These are phyloP conservation scores for Corchorus olitorius DNA, from an alignment of 345 rosid genomes.

Conservation along the genomic window DNA sequence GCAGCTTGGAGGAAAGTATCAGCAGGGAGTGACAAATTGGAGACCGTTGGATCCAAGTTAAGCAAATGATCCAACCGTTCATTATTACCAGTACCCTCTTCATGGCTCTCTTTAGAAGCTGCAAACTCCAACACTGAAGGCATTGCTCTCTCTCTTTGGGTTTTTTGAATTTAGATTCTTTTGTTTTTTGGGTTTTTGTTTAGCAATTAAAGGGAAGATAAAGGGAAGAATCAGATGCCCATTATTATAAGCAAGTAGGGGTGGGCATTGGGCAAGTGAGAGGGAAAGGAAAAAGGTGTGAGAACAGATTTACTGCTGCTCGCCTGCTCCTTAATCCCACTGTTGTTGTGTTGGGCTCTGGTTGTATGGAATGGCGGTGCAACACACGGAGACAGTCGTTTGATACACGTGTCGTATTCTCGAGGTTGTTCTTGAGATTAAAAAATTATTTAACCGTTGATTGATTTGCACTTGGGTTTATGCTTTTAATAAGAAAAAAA, in stretches of 20 bases:
- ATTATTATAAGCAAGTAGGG: not conserved
- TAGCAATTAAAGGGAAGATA: not conserved
- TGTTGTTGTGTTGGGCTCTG: not conserved
- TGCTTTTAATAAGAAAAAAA: not conserved
- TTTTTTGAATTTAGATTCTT: not conserved
- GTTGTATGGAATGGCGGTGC: not conserved
- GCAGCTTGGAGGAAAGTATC: slow-evolving; percentile 66
- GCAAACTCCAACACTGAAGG: slow-evolving; percentile 45
- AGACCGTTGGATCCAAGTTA: slow-evolving; percentile 41
- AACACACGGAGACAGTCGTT: not conserved
- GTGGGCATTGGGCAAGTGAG: not conserved
- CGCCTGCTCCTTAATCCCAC: not conserved
- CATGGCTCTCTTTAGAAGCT: slow-evolving; percentile 35
- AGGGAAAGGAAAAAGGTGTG: not conserved
- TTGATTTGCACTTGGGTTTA: not conserved
- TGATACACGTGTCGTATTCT: not conserved
- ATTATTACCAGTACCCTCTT: slow-evolving; percentile 21
- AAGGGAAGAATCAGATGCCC: not conserved
- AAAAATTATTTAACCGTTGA: not conserved
- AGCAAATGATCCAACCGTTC: slow-evolving; percentile 34
- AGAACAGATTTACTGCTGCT: not conserved
- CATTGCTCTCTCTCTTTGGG: slow-evolving; percentile 20
- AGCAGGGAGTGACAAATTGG: slow-evolving; percentile 34
- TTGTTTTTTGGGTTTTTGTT: not conserved
- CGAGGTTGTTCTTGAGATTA: not conserved